Conservation (phyloP, 495 filamentous ascomycete genomes). For the Cryomyces minteri region DNA sequence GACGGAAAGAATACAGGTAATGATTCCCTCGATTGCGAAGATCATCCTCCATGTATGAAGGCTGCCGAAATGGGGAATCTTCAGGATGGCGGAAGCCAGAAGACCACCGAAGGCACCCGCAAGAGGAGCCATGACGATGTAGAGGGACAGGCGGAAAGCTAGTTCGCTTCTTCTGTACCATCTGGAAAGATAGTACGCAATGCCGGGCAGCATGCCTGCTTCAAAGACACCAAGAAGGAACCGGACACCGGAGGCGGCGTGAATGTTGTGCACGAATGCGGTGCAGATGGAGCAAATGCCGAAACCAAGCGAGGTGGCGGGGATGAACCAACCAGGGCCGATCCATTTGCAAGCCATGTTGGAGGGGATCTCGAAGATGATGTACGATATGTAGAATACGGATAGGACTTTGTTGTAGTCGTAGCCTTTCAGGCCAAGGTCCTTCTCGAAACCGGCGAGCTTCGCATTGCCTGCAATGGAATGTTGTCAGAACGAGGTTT, state of each 20-base stretch:
- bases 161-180: constrained; percentile 55
- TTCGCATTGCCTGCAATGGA: neutral
- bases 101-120: constrained; percentile 10
- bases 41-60: constrained; percentile 18
- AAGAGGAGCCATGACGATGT: neutral
- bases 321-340: constrained; percentile 32
- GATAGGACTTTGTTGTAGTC: constrained; percentile 1
- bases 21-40: constrained; percentile 18
- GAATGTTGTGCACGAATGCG: constrained; percentile 27
- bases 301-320: constrained; percentile 26
- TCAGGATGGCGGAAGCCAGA: constrained; percentile 5
- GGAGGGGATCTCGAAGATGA: constrained; percentile 20
- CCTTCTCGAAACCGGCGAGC: constrained; percentile 1
- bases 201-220: constrained; percentile 54
- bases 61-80: constrained; percentile 24
- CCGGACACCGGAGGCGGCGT: constrained; percentile 25
- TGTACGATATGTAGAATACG: constrained; percentile 11
- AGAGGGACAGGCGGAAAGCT: constrained; percentile 33
- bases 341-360: constrained; percentile 30
- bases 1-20: constrained; percentile 10
- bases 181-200: constrained; percentile 50
- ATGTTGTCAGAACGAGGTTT: neutral
- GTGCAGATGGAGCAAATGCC: constrained; percentile 29
- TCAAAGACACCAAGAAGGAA: constrained; percentile 42
- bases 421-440: neutral